Evolutionary conservation across 345 rosid species (phyloP).

Genomic region (Zanthoxylum bungeanum): DNA sequence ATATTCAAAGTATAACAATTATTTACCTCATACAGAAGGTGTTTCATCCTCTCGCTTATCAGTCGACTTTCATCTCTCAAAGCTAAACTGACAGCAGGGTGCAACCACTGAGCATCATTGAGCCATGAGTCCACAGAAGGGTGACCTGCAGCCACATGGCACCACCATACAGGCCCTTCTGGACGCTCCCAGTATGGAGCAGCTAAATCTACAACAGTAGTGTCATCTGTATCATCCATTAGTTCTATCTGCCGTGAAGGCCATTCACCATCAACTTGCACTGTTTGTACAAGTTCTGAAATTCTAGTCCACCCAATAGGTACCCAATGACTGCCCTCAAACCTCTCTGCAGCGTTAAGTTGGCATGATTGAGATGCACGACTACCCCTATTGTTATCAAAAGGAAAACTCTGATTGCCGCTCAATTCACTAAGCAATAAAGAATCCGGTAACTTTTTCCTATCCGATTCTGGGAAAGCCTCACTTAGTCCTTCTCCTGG

Average conservation of each 20-base stretch:
- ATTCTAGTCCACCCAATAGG: slow-evolving; percentile 95
- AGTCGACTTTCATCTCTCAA: slow-evolving; percentile 83
- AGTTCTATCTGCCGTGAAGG: slow-evolving; percentile 42
- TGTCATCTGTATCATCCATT: slow-evolving; percentile 50
- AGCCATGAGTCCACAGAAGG: slow-evolving; percentile 66
- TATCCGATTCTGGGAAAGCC: slow-evolving; percentile 21
- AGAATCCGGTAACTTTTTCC: slow-evolving; percentile 25
- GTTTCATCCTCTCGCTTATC: slow-evolving; percentile 91
- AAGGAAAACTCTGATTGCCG: slow-evolving; percentile 30
- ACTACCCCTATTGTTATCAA: slow-evolving; percentile 33
- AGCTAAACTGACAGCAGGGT: slow-evolving; percentile 91
- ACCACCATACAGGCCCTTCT: slow-evolving; percentile 95
- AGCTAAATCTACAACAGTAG: slow-evolving; percentile 89
- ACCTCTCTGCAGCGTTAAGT: slow-evolving; percentile 30
- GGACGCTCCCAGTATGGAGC: slow-evolving; percentile 95
- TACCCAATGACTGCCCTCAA: slow-evolving; percentile 70
- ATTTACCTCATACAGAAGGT: slow-evolving; percentile 82
- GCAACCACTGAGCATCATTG: slow-evolving; percentile 76
- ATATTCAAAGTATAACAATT: not conserved
- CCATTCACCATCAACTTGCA: slow-evolving; percentile 72
- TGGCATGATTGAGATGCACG: slow-evolving; percentile 33
- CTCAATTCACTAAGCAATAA: slow-evolving; percentile 18
- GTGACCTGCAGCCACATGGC: slow-evolving; percentile 70
- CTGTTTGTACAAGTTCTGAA: slow-evolving; percentile 58
- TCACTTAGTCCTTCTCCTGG: slow-evolving; percentile 25